phyloP scores from a whole-genome alignment of 2,329 filamentous ascomycete species.

The Tolypocladium amazonense region DNA sequence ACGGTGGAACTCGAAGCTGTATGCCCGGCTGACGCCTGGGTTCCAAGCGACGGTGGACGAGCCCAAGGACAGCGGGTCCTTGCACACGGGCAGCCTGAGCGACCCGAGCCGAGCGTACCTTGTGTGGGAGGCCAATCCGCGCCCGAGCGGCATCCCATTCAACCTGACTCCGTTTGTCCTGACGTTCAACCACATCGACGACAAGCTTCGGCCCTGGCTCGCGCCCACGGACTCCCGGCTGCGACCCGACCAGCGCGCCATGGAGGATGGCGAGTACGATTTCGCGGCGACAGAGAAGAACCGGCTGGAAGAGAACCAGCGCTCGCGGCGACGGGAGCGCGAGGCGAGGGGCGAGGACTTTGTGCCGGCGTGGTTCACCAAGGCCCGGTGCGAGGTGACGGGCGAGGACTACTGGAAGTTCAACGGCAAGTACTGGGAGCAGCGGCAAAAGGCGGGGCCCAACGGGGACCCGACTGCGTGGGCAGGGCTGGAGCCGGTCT shows the following conservation, averaged over 20 bases:
- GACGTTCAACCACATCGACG: slow-evolving; percentile 84
- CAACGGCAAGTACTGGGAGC: slow-evolving; percentile 79
- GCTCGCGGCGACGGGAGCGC: slow-evolving; percentile 59
- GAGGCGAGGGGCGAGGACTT: slow-evolving; percentile 77
- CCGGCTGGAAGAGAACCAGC: slow-evolving; percentile 83
- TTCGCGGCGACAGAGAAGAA: slow-evolving; percentile 90
- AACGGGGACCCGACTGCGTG: slow-evolving; percentile 48
- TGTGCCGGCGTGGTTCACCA: slow-evolving; percentile 73
- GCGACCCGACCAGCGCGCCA: slow-evolving; percentile 87
- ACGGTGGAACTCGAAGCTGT: slow-evolving; percentile 95
- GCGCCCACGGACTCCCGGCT: slow-evolving; percentile 92
- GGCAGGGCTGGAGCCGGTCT: slow-evolving; percentile 71
- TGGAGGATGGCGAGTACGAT: slow-evolving; percentile 98
- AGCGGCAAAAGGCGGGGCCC: slow-evolving; percentile 53
- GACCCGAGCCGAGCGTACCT: slow-evolving; percentile 72
- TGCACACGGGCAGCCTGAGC: slow-evolving; percentile 41
- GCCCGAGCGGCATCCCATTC: slow-evolving; percentile 82
- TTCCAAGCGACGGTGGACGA: slow-evolving; percentile 67
- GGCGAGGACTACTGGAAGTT: slow-evolving; percentile 88
- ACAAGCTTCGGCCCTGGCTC: slow-evolving; percentile 65
- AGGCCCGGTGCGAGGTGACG: slow-evolving; percentile 62
- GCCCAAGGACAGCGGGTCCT: slow-evolving; percentile 26
- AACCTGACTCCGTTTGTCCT: slow-evolving; percentile 95
- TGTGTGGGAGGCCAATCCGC: slow-evolving; percentile 80
- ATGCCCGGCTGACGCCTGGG: slow-evolving; percentile 83